Conservation (phyloP, 345 rosid genomes). For the Salix viminalis region DNA sequence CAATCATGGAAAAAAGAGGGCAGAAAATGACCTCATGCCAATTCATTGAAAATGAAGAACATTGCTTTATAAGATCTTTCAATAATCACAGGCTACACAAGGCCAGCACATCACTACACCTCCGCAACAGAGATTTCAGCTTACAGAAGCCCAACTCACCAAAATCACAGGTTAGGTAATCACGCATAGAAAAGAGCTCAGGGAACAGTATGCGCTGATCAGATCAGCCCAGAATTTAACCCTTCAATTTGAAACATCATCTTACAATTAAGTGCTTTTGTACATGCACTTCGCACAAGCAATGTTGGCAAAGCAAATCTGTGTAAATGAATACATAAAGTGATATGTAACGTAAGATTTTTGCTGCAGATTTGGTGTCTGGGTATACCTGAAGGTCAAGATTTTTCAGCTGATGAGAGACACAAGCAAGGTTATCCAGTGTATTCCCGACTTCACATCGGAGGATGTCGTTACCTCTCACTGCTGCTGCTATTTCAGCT, state of each 20-base stretch:
- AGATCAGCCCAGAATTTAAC: not conserved
- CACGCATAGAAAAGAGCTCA: not conserved
- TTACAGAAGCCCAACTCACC: not conserved
- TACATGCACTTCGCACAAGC: not conserved
- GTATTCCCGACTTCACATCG: conserved; percentile 62
- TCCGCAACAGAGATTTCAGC: not conserved
- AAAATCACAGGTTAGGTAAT: not conserved
- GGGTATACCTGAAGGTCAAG: conserved; percentile 72
- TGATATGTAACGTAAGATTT: not conserved
- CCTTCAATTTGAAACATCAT: not conserved
- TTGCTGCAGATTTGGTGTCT: not conserved
- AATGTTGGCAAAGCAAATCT: not conserved
- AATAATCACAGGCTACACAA: not conserved
- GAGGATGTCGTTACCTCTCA: conserved; percentile 75
- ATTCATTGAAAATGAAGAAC: not conserved
- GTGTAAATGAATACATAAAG: not conserved
- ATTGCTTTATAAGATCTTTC: not conserved
- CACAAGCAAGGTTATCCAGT: conserved; percentile 63
- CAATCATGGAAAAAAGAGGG: not conserved
- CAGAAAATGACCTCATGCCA: not conserved
- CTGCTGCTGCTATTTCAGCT: conserved; percentile 79
- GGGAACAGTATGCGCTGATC: not conserved
- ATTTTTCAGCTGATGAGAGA: conserved; percentile 64
- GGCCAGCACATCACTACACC: not conserved
- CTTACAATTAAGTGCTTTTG: not conserved